Conservation (phyloP, 148 eudicot genomes). For the Silene latifolia region DNA sequence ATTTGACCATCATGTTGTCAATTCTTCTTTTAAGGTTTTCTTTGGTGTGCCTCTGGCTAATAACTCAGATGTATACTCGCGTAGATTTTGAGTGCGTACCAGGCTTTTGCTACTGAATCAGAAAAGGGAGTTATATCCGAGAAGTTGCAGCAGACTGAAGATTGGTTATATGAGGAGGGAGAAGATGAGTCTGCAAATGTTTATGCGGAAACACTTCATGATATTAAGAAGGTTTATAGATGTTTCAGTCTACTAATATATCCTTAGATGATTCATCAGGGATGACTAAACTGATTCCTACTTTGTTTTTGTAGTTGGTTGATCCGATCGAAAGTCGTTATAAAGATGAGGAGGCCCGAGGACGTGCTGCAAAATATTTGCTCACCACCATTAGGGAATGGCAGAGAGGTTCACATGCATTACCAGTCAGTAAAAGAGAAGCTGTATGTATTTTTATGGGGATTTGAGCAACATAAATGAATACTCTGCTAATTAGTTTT, state of each 20-base stretch:
- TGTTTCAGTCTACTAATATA: background rate
- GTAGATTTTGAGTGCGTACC: conserved; percentile 63
- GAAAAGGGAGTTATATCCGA: conserved; percentile 63
- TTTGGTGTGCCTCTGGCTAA: background rate
- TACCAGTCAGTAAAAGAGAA: conserved; percentile 48
- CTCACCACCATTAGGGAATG: conserved; percentile 40
- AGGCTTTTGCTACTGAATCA: conserved; percentile 59
- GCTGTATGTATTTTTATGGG: conserved; percentile 39
- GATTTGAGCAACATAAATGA: background rate
- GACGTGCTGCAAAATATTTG: conserved; percentile 45
- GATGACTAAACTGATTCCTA: conserved; percentile 12
- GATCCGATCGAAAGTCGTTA: conserved; percentile 77
- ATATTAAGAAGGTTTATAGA: conserved; percentile 56
- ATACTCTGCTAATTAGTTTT: background rate
- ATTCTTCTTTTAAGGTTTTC: background rate
- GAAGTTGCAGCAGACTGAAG: conserved; percentile 73
- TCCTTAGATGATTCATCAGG: background rate
- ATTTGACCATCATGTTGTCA: background rate
- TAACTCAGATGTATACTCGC: conserved; percentile 32
- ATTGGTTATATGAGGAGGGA: conserved; percentile 96
- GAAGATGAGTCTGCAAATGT: conserved; percentile 78
- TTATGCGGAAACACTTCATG: conserved; percentile 57
- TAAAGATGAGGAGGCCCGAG: conserved; percentile 72
- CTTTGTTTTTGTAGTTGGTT: conserved; percentile 45
- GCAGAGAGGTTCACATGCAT: conserved; percentile 41